Percentiles rank a stretch among this genome's conserved stretches.
Conservation (phyloP, 257 asterid species). For the Solanum arcanum region DNA sequence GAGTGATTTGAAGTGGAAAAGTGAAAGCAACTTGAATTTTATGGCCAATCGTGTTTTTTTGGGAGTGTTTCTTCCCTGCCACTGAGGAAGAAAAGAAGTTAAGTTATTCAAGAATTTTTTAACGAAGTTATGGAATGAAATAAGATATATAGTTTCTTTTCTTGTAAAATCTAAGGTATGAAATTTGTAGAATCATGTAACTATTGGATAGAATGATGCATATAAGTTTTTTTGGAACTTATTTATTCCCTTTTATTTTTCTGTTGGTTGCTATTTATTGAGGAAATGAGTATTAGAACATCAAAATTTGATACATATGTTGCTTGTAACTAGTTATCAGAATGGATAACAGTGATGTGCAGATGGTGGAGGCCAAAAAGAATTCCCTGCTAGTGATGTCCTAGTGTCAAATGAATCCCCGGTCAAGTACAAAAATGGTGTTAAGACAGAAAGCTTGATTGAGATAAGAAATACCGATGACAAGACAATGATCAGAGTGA, state of each 20-base stretch:
- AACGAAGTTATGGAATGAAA: too few relatives aligned
- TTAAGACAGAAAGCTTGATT: too few relatives aligned
- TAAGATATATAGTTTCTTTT: too few relatives aligned
- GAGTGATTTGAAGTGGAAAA: too few relatives aligned
- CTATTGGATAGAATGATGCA: background rate
- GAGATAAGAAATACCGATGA: background rate
- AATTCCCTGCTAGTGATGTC: background rate
- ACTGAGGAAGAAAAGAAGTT: too few relatives aligned
- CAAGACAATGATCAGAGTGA: constrained; percentile 12
- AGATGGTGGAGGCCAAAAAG: constrained; percentile 36
- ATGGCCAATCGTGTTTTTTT: too few relatives aligned
- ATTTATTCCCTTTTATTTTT: background rate
- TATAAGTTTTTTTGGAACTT: background rate
- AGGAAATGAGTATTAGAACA: background rate
- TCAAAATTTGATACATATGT: background rate
- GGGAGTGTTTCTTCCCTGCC: too few relatives aligned
- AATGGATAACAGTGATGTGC: constrained; percentile 36
- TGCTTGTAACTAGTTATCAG: constrained; percentile 8
- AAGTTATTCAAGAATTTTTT: too few relatives aligned
- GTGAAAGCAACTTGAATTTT: too few relatives aligned
- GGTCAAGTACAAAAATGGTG: too few relatives aligned
- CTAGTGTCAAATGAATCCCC: too few relatives aligned
- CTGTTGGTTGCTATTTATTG: background rate
- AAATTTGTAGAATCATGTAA: background rate
- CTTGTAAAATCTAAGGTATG: background rate